These are phyloP conservation scores for Aulographum hederae DNA, from an alignment of 2,329 filamentous ascomycete species.

Conservation along the genomic window DNA sequence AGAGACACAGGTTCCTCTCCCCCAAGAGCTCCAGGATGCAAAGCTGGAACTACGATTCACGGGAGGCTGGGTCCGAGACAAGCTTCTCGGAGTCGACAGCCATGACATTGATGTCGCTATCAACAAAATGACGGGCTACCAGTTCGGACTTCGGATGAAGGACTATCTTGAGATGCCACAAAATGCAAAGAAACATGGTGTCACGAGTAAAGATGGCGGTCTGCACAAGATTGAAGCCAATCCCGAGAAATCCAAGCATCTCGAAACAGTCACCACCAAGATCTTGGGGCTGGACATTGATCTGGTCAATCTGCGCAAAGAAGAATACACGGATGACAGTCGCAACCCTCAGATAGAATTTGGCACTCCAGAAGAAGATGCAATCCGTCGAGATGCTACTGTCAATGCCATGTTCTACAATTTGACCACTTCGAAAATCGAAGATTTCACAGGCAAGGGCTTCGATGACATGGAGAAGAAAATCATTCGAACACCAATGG, in stretches of 20 bases:
- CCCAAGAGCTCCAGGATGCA: constrained; percentile 25
- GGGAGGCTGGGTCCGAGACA: constrained; percentile 77
- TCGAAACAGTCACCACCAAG: constrained; percentile 76
- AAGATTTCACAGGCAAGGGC: constrained; percentile 67
- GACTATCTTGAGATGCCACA: constrained; percentile 45
- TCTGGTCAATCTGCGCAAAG: constrained; percentile 83
- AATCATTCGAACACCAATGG: constrained; percentile 69
- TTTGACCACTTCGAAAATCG: constrained; percentile 56
- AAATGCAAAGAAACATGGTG: constrained; percentile 42
- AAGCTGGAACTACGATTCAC: constrained; percentile 52
- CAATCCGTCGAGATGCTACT: constrained; percentile 73
- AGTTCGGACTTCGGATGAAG: constrained; percentile 52
- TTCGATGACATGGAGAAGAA: constrained; percentile 53
- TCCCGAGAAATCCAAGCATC: constrained; percentile 89
- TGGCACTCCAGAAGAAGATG: constrained; percentile 80
- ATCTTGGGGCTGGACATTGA: constrained; percentile 81
- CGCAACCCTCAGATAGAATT: constrained; percentile 88
- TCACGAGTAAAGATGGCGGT: constrained; percentile 35
- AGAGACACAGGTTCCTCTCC: constrained; percentile 16
- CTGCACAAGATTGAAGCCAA: constrained; percentile 83
- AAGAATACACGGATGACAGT: constrained; percentile 77
- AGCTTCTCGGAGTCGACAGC: constrained; percentile 52
- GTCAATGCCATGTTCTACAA: constrained; percentile 97
- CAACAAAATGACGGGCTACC: constrained; percentile 66
- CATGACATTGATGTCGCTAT: constrained; percentile 77